Evolutionary conservation across 495 filamentous ascomycete genomes (phyloP), one percentile per base, ranked within the genome.

Genomic region (Cetradonia linearis): DNA sequence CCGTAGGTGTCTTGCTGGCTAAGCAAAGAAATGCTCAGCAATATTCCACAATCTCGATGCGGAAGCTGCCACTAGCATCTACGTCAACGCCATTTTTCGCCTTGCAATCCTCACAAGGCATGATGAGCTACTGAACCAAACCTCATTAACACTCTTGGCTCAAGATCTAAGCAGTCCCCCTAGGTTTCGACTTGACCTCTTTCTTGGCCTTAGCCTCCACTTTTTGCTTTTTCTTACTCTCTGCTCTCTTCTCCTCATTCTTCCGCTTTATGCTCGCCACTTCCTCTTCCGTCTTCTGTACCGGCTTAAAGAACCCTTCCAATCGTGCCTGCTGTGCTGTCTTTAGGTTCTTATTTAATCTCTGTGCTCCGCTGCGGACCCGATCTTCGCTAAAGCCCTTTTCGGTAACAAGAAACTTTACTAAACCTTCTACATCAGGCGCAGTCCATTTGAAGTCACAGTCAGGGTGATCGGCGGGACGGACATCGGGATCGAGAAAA

Each of bases 381-480:
- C 93, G 78, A 64, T 97, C 93, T 71, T 97, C 94, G 56, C 83
- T 91, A 79, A 99, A 99, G 3, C 89, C 92, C 75, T 99, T 99
- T 70, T 97, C 93, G 3, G 77, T 80, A 9, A 93, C 93, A 3
- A 99, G 76, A 74, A 88, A 99, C 59, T 91, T 79, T 18, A 97
- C 77, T 2, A 99, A 78, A 0, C 88, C 91, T 5, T 96, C 91
- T 6, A 91, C 76, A 66, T 99, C 88, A 3, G 93, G 94, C 28
- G 83, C 84, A 31, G 96, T 88, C 93, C 93, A 99, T 73, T 95
- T 95, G 77, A 97, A 96, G 65, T 97, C 91, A 70, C 90, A 96
- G 38, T 87, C 84, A 6, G 87, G 83, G 65, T 95, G 79, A 64
- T 90, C 86, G 27, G 90, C 89, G n/a, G 77, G 71, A n/a, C 85